Percentiles rank a stretch among this genome's conserved stretches.
These are phyloP conservation scores for Urtica urens DNA, from an alignment of 306 rosid genomes.

Conservation along the genomic window DNA sequence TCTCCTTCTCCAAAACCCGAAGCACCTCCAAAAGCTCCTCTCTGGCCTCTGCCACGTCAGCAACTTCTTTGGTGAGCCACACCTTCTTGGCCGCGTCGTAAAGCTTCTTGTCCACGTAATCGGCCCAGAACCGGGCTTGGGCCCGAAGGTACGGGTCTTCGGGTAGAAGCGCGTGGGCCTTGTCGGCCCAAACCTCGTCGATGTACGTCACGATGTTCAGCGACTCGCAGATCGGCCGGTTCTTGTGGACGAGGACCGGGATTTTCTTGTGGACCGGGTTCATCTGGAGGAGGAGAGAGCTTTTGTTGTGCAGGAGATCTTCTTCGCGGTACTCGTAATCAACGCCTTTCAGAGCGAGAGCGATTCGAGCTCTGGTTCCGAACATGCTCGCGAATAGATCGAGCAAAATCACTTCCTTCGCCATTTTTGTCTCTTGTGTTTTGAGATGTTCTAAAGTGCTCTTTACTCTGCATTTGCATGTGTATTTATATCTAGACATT, in stretches of 20 bases:
- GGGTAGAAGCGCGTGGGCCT: not conserved
- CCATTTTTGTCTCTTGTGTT: not conserved
- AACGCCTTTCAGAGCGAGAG: not conserved
- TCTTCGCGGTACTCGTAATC: not conserved
- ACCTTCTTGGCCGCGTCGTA: not conserved
- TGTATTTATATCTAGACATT: too few relatives aligned
- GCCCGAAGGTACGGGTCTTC: constrained; percentile 1
- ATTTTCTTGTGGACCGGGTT: constrained; percentile 6
- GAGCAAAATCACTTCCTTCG: not conserved
- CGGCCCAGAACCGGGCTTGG: constrained; percentile 7
- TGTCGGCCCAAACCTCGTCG: constrained; percentile 4
- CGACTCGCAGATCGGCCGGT: not conserved
- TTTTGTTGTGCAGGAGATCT: not conserved
- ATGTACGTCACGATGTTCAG: not conserved
- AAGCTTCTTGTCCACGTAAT: constrained; percentile 1
- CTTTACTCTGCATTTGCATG: too few relatives aligned
- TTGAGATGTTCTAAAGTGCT: too few relatives aligned
- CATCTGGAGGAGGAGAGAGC: not conserved
- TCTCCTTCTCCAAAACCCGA: not conserved
- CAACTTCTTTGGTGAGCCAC: not conserved
- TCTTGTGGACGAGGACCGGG: constrained; percentile 4
- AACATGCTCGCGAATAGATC: constrained; percentile 2
- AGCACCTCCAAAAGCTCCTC: not conserved
- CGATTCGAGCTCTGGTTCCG: not conserved
- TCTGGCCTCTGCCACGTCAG: not conserved